Conservation (phyloP, 2,329 filamentous ascomycete genomes). For the Pseudogymnoascus pannorum region DNA sequence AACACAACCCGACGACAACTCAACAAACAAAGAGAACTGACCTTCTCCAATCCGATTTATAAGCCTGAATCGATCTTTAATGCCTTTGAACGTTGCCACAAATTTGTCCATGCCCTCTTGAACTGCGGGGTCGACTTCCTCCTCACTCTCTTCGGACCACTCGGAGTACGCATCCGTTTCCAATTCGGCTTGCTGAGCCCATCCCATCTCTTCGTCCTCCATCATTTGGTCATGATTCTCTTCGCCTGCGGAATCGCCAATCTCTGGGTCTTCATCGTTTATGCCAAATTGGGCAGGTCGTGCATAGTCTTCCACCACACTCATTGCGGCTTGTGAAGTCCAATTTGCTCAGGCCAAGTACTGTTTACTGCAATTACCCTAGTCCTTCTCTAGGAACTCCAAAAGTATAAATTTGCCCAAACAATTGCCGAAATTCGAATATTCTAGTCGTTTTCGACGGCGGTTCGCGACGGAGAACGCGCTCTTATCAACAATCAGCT, state of each 20-base stretch:
- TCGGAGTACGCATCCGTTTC: constrained; percentile 37
- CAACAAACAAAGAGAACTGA: constrained; percentile 31
- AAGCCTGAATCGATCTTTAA: constrained; percentile 75
- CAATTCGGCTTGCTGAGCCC: constrained; percentile 14
- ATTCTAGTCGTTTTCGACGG: neutral
- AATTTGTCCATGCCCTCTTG: constrained; percentile 83
- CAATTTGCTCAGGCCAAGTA: neutral
- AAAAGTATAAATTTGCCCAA: neutral
- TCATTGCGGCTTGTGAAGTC: neutral
- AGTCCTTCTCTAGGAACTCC: neutral
- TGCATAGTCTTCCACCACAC: constrained; percentile 1
- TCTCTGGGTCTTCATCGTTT: constrained; percentile 2
- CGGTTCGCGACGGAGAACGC: constrained; percentile 7
- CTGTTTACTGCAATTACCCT: neutral
- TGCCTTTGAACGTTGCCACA: constrained; percentile 73
- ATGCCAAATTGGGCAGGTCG: neutral
- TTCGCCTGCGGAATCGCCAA: constrained; percentile 9
- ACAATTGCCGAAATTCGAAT: neutral
- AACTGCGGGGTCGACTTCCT: constrained; percentile 58
- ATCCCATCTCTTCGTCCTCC: constrained; percentile 17
- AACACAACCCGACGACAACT: constrained; percentile 9
- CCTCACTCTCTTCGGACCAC: constrained; percentile 50
- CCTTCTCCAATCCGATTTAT: constrained; percentile 98
- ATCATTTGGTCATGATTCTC: constrained; percentile 12
- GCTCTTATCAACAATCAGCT: neutral